Percentiles rank a stretch among this genome's conserved stretches.
These are phyloP conservation scores for Elsinoe ampelina DNA, from an alignment of 2,329 filamentous ascomycete species.

Conservation along the genomic window DNA sequence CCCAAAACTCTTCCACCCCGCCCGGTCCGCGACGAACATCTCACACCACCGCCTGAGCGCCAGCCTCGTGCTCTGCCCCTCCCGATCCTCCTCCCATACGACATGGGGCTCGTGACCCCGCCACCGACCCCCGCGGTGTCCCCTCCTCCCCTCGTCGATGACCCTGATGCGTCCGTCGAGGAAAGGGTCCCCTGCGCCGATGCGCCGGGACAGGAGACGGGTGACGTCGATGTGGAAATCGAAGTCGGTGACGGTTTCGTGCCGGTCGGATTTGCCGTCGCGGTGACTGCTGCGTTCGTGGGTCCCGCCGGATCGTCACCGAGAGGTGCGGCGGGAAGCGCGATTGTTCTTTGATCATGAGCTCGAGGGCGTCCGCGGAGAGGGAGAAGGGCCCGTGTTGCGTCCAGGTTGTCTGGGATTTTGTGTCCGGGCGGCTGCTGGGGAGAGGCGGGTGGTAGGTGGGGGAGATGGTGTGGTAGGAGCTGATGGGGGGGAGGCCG, in stretches of 20 bases:
- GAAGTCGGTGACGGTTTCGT: background rate
- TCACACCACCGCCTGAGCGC: constrained; percentile 57
- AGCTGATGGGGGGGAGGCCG: background rate
- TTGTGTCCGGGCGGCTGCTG: background rate
- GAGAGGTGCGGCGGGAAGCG: background rate
- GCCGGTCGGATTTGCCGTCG: background rate
- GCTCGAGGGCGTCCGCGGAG: background rate
- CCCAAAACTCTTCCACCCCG: constrained; percentile 46
- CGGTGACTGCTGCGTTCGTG: background rate
- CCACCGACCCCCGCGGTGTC: background rate
- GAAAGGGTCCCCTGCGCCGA: background rate
- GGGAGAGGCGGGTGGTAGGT: background rate
- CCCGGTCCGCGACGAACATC: constrained; percentile 51
- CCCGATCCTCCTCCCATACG: background rate
- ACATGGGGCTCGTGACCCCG: background rate
- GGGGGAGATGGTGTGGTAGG: background rate
- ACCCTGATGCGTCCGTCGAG: background rate
- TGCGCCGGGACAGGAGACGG: background rate
- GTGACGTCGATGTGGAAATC: constrained; percentile 5
- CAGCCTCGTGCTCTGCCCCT: background rate
- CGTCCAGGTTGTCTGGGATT: background rate
- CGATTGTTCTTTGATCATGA: background rate
- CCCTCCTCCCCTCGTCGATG: background rate
- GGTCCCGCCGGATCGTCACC: background rate
- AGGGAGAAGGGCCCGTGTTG: background rate